Evolutionary conservation across 2,329 filamentous ascomycete genomes (phyloP).

Genomic region (Verticillium albo-atrum): DNA sequence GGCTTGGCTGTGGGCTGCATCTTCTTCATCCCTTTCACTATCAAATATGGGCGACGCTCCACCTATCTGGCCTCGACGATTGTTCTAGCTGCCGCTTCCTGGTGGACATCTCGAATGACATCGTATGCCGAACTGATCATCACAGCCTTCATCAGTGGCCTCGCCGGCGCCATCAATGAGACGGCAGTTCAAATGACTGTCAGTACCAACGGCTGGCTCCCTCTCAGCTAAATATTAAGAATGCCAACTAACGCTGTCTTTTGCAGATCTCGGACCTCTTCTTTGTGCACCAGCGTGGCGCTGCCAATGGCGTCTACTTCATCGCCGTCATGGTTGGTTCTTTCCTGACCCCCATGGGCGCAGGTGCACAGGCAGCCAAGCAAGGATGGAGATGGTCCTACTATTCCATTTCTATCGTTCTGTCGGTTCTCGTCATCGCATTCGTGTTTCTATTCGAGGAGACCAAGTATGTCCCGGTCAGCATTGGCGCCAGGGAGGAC

Average conservation of each 20-base stretch:
- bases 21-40: conserved; percentile 27
- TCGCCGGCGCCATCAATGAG: conserved; percentile 33
- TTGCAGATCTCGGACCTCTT: conserved; percentile 22
- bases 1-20: conserved; percentile 27
- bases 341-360: conserved; percentile 20
- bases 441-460: conserved; percentile 19
- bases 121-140: conserved; percentile 7
- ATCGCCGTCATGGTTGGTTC: conserved; percentile 21
- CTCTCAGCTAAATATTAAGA: no score
- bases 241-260: no score
- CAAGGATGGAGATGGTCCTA: conserved; percentile 27
- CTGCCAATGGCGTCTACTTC: conserved; percentile 26
- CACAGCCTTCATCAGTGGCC: conserved; percentile 19
- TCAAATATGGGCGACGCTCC: conserved; percentile 27
- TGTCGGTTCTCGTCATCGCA: conserved; percentile 14
- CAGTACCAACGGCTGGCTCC: background rate
- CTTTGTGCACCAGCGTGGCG: conserved; percentile 23
- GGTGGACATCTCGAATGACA: conserved; percentile 8
- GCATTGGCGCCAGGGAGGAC: conserved; percentile 9
- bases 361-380: conserved; percentile 17
- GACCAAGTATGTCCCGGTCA: conserved; percentile 21
- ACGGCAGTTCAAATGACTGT: conserved; percentile 30
- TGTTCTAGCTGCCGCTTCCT: conserved; percentile 9
- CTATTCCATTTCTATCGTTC: conserved; percentile 15
- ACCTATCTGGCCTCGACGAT: conserved; percentile 20